Evolutionary conservation across 176 grass and related monocot genomes (phyloP).

Genomic region (Zizania latifolia): DNA sequence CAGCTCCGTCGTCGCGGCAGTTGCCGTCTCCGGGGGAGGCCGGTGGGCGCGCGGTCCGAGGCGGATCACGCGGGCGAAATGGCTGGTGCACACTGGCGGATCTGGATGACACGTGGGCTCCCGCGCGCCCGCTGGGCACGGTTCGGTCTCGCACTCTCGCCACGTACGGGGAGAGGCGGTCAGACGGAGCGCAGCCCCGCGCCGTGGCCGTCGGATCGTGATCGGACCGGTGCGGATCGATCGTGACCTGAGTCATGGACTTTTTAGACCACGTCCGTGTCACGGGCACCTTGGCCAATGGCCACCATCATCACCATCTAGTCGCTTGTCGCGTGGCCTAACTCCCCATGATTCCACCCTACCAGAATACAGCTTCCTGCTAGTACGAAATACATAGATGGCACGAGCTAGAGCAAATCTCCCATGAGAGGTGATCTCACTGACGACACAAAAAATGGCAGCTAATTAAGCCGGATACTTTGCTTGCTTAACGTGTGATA

Average conservation of each 20-base stretch:
- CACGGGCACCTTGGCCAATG: background rate
- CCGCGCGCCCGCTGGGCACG: background rate
- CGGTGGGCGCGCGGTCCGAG: background rate
- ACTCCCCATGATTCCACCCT: too few species aligned
- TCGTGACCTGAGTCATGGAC: background rate
- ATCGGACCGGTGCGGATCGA: background rate
- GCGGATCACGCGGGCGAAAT: constrained; percentile 34
- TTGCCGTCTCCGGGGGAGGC: constrained; percentile 14
- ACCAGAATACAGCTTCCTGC: too few species aligned
- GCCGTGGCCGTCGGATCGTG: constrained; percentile 12
- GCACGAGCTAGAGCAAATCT: too few species aligned
- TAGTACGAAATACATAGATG: too few species aligned
- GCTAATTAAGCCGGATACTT: too few species aligned
- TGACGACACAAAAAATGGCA: too few species aligned
- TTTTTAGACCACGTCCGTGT: background rate
- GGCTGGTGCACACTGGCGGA: constrained; percentile 6
- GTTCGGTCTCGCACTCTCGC: background rate
- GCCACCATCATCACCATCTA: background rate
- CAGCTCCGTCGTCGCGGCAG: background rate
- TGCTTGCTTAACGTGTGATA: background rate
- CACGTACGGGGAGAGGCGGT: too few species aligned
- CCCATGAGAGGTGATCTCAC: too few species aligned
- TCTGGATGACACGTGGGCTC: constrained; percentile 19
- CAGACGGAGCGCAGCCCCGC: too few species aligned
- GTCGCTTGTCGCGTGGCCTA: background rate